Conservation (phyloP, 495 filamentous ascomycete genomes). For the Amorphotheca resinae region DNA sequence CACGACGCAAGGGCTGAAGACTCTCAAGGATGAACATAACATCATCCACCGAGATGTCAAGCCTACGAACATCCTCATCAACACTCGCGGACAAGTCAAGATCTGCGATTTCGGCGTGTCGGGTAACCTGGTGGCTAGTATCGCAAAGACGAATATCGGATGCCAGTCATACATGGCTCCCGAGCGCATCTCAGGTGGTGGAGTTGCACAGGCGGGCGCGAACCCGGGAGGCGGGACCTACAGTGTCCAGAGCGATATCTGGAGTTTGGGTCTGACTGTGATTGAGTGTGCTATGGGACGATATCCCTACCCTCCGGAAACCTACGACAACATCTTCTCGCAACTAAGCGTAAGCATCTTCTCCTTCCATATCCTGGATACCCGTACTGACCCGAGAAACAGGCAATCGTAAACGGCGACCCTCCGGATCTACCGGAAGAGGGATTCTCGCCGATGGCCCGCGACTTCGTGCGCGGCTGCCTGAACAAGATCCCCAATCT, state of each 20-base stretch:
- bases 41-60: conserved; percentile 99
- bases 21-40: conserved; percentile 94
- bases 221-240: conserved; percentile 71
- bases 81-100: conserved; percentile 83
- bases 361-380: not conserved
- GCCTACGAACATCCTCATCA: conserved; percentile 92
- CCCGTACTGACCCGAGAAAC: conserved; percentile 13
- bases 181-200: conserved; percentile 81
- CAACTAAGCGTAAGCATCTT: conserved; percentile 75
- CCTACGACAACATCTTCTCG: conserved; percentile 97
- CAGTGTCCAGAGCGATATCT: conserved; percentile 96
- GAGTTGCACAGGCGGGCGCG: conserved; percentile 62
- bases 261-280: conserved; percentile 87
- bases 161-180: conserved; percentile 99
- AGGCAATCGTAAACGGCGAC: conserved; percentile 97
- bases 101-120: conserved; percentile 98
- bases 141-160: conserved; percentile 97
- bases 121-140: conserved; percentile 92
- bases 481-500: conserved; percentile 86
- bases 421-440: conserved; percentile 72
- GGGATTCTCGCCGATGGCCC: conserved; percentile 65
- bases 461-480: conserved; percentile 79
- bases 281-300: conserved; percentile 94
- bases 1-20: conserved; percentile 82
- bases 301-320: conserved; percentile 96